Evolutionary conservation across 2,329 filamentous ascomycete genomes (phyloP), one percentile per base, ranked within the genome.

Genomic region (Hirsutella thompsonii): DNA sequence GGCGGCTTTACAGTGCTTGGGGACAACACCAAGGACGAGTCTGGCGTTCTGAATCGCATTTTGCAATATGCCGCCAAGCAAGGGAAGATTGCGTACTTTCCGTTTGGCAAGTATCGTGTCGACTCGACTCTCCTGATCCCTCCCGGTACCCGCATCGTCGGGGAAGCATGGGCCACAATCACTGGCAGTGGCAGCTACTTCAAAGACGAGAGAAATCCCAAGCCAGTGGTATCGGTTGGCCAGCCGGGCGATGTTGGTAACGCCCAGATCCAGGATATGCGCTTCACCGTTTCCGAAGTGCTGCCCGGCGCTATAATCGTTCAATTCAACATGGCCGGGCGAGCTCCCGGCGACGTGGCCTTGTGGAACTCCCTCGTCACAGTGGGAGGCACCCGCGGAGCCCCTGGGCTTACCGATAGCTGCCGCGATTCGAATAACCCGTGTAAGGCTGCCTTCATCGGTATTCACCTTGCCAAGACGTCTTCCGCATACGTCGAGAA

Each of bases 81-180:
- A 14, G 41, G 45, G 33, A 54, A 52, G 44, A 50, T 55, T 44
- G 53, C 48, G 10, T 56, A 56, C 44, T 55, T 57, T 34, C 54
- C 55, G 5, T 55, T 49, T 43, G 55, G 55, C 29, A 47, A 47
- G 33, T 57, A 56, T 36, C 44, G 47, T 2, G 51, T 57, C 16
- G 48, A 54, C 23, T 51, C 47, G 9, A 56, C 53, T 6, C 44
- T 56, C 1, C 40, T 47, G n/a, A 42, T 56, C 13, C 54, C 54
- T 5, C 39, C 47, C 3, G 68, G 68, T 11, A 69, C 70, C 4
- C 62, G 63, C 2, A 66, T 79, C 20, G 61, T 74, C 9, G 76
- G 76, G 18, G 71, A 78, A 53, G 64, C 66, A 5, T 74, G 70
- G 62, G 64, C 72, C 9, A 61, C 62, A 3, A 69, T 71, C 51